phyloP scores from a whole-genome alignment of 495 filamentous ascomycete genomes.

The Penicillium lividum region DNA sequence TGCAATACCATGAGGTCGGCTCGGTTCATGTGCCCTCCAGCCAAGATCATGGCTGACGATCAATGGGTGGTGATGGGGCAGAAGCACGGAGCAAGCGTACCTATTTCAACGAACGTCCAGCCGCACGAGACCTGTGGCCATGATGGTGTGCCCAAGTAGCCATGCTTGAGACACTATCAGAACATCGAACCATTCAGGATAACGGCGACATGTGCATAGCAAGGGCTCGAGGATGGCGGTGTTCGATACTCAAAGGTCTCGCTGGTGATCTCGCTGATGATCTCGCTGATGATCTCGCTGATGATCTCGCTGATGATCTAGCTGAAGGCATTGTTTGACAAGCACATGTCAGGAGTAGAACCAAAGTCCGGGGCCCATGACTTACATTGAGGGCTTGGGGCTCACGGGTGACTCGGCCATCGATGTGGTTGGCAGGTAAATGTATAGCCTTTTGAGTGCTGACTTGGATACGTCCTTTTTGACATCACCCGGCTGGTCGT shows the following conservation, averaged over 20 bases:
- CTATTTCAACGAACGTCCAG: neutral
- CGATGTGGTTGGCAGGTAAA: neutral
- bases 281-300: too few species aligned
- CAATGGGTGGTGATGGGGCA: neutral
- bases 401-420: neutral
- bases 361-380: neutral
- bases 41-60: neutral
- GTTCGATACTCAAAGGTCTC: neutral
- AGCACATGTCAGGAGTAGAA: neutral
- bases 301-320: neutral
- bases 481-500: constrained; percentile 1
- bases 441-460: constrained; percentile 4
- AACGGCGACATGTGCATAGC: constrained; percentile 1
- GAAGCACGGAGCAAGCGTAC: neutral
- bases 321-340: neutral
- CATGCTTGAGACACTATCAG: constrained; percentile 1
- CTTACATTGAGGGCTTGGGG: neutral
- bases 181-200: constrained; percentile 1
- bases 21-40: neutral
- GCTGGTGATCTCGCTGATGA: neutral
- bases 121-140: neutral
- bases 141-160: neutral
- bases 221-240: neutral
- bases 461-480: constrained; percentile 3
- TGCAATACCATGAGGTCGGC: too few species aligned